A percentile compares a stretch with the other conserved stretches of the same genome.
These are phyloP conservation scores for Phytophthora palmivora DNA, from an alignment of 352 stramenopile species.

Conservation along the genomic window DNA sequence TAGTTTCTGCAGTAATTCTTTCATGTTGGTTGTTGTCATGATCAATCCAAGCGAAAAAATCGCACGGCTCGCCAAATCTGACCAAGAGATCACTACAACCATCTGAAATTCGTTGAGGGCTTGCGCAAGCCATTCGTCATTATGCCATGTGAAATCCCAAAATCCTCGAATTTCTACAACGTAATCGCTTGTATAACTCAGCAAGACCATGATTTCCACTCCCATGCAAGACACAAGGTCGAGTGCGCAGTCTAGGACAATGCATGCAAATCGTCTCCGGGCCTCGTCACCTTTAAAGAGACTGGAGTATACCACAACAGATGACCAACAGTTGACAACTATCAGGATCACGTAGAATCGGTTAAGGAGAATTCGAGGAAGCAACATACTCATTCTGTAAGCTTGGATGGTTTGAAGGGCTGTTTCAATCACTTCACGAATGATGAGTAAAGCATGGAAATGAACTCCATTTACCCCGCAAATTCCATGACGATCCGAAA, in stretches of 20 bases:
- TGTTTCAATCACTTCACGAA: slow-evolving; percentile 30
- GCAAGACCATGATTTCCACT: slow-evolving; percentile 18
- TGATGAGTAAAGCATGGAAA: slow-evolving; percentile 29
- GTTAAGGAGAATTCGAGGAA: slow-evolving; percentile 38
- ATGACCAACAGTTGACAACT: slow-evolving; percentile 32
- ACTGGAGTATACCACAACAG: slow-evolving; percentile 10
- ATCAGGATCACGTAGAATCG: slow-evolving; percentile 37
- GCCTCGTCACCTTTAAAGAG: slow-evolving; percentile 19
- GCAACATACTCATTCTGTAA: slow-evolving; percentile 35
- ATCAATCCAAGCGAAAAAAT: slow-evolving; percentile 32
- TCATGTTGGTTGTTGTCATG: slow-evolving; percentile 22
- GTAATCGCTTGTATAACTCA: slow-evolving; percentile 23
- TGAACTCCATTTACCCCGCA: slow-evolving; percentile 26
- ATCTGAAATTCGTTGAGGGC: slow-evolving; percentile 34
- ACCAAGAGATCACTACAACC: slow-evolving; percentile 34
- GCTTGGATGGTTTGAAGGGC: slow-evolving; percentile 29
- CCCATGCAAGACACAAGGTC: slow-evolving; percentile 29
- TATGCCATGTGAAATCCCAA: slow-evolving; percentile 9
- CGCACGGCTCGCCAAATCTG: slow-evolving; percentile 26
- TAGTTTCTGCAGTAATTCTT: slow-evolving; percentile 17
- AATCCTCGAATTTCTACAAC: slow-evolving; percentile 3
- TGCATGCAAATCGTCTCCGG: slow-evolving; percentile 13
- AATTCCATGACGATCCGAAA: slow-evolving; percentile 16
- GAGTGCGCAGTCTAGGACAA: slow-evolving; percentile 25
- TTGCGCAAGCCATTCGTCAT: slow-evolving; percentile 33